phyloP scores from a whole-genome alignment of 768 basidiomycete species.

The Tephrocybe sp. region DNA sequence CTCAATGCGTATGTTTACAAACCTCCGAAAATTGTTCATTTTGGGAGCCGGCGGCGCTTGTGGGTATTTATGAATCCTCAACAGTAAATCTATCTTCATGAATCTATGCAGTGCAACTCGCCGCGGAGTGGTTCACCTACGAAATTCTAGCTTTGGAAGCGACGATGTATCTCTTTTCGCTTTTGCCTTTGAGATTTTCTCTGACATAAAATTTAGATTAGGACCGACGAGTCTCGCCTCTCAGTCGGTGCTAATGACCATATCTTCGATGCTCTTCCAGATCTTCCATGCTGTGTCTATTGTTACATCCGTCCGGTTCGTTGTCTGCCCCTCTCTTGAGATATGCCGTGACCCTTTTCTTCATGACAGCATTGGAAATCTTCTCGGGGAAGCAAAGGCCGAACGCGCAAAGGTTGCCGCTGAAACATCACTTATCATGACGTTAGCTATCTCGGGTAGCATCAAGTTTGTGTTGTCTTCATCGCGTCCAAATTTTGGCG shows the following conservation, averaged over 20 bases:
- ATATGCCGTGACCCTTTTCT: background rate
- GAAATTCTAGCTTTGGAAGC: slow-evolving; percentile 68
- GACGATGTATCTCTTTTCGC: slow-evolving; percentile 33
- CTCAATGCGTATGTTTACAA: slow-evolving; percentile 56
- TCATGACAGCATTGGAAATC: slow-evolving; percentile 10
- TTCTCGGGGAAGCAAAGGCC: slow-evolving; percentile 13
- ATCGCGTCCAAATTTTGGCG: background rate
- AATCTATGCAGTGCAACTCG: slow-evolving; percentile 53
- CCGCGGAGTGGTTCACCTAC: slow-evolving; percentile 98
- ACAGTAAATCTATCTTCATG: background rate
- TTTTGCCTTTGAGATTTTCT: background rate
- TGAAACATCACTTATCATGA: slow-evolving; percentile 59
- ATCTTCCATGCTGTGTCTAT: slow-evolving; percentile 78
- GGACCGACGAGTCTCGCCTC: slow-evolving; percentile 80
- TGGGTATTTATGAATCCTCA: slow-evolving; percentile 20
- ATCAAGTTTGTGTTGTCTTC: slow-evolving; percentile 43
- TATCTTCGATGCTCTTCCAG: slow-evolving; percentile 72
- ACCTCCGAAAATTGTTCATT: slow-evolving; percentile 62
- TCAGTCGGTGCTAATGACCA: slow-evolving; percentile 80
- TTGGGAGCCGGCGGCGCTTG: slow-evolving; percentile 85
- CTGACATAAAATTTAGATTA: slow-evolving; percentile 39
- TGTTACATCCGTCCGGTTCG: slow-evolving; percentile 79
- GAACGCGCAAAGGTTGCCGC: slow-evolving; percentile 22
- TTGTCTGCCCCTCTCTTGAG: background rate
- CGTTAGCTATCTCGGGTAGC: slow-evolving; percentile 53